These are phyloP conservation scores for Theobroma grandiflorum DNA, from an alignment of 441 rosid species.

Conservation along the genomic window DNA sequence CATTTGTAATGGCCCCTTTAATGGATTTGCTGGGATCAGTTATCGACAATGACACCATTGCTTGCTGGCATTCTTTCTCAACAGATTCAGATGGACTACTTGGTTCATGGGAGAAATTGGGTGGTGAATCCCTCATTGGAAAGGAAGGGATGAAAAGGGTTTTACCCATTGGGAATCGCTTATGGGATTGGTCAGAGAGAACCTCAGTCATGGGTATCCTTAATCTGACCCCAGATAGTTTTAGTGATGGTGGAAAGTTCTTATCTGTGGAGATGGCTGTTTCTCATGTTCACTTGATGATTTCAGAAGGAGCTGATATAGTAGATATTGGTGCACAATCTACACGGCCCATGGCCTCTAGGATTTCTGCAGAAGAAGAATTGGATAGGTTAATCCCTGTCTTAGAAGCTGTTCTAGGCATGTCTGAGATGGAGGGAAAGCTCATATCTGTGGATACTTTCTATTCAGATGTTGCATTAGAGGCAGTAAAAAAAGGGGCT, in stretches of 20 bases:
- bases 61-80: conserved; percentile 82
- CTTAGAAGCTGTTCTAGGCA: conserved; percentile 64
- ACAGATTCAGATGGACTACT: conserved; percentile 59
- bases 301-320: conserved; percentile 83
- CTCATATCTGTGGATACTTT: conserved; percentile 88
- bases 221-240: conserved; percentile 95
- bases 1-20: conserved; percentile 93
- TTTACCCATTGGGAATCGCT: conserved; percentile 65
- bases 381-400: conserved; percentile 76
- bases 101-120: conserved; percentile 77
- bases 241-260: conserved; percentile 90
- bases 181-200: conserved; percentile 85
- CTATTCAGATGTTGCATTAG: conserved; percentile 86
- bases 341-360: conserved; percentile 80
- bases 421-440: conserved; percentile 93
- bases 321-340: conserved; percentile 96
- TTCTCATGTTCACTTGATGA: conserved; percentile 75
- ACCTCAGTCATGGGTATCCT: conserved; percentile 90
- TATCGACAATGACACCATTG: conserved; percentile 71
- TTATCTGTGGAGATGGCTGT: conserved; percentile 69
- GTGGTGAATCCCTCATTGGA: conserved; percentile 80
- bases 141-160: conserved; percentile 82
- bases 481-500: conserved; percentile 84
- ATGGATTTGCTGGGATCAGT: conserved; percentile 76
- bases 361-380: conserved; percentile 75